Base-by-base conservation (phyloP, 495 filamentous ascomycete genomes). In the Daldinia caldariorum region DNA sequence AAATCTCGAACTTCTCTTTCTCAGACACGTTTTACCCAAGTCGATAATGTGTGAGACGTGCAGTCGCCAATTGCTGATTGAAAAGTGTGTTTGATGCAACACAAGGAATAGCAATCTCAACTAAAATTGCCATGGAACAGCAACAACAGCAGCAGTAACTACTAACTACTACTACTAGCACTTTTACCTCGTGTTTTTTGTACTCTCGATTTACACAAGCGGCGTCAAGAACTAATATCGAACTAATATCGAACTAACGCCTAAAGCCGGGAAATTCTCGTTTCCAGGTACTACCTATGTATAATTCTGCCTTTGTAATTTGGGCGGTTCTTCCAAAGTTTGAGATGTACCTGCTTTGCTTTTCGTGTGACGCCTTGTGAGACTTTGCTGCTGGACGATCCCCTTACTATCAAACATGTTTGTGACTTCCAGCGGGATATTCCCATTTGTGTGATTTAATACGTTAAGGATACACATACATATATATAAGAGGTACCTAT, bases 161-260 rank as follows among this genome's bases (percentile, higher is more conserved):
- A 7, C 34, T 7, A 34, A 34, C 32, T 34, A n/a, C 32, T 26
- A 3, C 22, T 37, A 38, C 14, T 18, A 20, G 47, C 29, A 16
- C 9, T 29, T 29, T 57, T 38, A 7, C 26, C 35, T 13, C 13
- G n/a, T 18, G 34, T 29, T 8, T 18, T 47, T 47, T 47, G 43
- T 47, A 12, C 16, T 8, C 5, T 56, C 66, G 70, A 73, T 73
- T 51, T 18, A 37, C 62, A 63, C 58, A 63, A 70, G 54, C 50
- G 53, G 58, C 37, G 34, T 22, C 6, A 45, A 35, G 29, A 37
- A 7, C 37, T 16, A 13, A 60, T 38, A 73, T 73, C 70, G 29
- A 37, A 7, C 37, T 16, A 13, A 60, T 38, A 73, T 73, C 70
- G 66, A 41, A 45, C 37, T 29, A 58, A 65, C 37, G 32, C 54